Conservation (phyloP, 306 rosid species). For the Quercus suber region DNA sequence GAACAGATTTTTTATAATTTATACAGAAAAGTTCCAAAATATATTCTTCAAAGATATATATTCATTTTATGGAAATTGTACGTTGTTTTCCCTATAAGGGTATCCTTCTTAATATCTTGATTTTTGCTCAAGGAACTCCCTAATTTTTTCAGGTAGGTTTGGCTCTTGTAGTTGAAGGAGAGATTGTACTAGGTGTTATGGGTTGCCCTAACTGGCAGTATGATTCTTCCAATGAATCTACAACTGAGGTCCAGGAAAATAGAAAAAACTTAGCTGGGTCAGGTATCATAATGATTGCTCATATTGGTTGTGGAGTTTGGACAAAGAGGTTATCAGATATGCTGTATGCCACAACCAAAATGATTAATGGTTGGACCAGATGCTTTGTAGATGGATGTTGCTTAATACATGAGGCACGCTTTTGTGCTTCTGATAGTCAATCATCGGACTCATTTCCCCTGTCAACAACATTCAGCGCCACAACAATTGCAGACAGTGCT, state of each 20-base stretch:
- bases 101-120: not conserved
- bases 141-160: conserved; percentile 69
- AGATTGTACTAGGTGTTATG: conserved; percentile 74
- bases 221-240: conserved; percentile 36
- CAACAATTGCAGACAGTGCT: conserved; percentile 38
- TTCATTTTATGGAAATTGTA: not conserved
- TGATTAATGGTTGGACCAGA: conserved; percentile 55
- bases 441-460: conserved; percentile 78
- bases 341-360: conserved; percentile 24
- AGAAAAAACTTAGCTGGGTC: conserved; percentile 34
- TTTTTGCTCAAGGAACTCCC: conserved; percentile 3
- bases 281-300: conserved; percentile 78
- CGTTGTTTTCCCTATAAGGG: not conserved
- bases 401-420: conserved; percentile 47
- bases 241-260: conserved; percentile 31
- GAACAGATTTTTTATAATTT: no score
- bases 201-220: conserved; percentile 87
- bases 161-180: conserved; percentile 89
- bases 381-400: conserved; percentile 59
- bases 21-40: not conserved
- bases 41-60: not conserved
- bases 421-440: conserved; percentile 77
- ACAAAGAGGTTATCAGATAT: conserved; percentile 38
- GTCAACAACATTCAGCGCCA: conserved; percentile 42
- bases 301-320: conserved; percentile 79